phyloP scores from a whole-genome alignment of 192 early-diverging fungal genomes.

The Diversispora eburnea region DNA sequence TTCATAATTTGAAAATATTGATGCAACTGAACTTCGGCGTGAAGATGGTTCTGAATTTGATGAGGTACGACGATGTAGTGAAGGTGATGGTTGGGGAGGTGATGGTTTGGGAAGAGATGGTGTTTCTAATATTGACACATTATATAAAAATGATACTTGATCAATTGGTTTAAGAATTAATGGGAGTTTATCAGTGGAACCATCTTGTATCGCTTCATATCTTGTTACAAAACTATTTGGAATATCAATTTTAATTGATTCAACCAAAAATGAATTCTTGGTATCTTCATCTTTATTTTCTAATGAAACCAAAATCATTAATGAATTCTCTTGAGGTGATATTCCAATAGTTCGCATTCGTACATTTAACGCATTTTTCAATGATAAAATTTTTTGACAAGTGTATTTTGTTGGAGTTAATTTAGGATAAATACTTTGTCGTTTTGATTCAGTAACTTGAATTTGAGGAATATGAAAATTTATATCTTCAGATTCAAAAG shows the following conservation, averaged over 20 bases:
- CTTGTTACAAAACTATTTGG: conserved; percentile 46
- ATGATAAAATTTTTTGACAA: conserved; percentile 38
- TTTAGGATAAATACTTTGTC: conserved; percentile 26
- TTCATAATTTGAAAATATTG: not conserved
- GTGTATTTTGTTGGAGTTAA: conserved; percentile 36
- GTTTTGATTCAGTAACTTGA: conserved; percentile 34
- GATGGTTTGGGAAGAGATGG: conserved; percentile 14
- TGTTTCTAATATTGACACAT: conserved; percentile 52
- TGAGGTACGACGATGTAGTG: not conserved
- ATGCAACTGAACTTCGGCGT: conserved; percentile 7
- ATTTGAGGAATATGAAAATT: conserved; percentile 23
- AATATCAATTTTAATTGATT: conserved; percentile 51
- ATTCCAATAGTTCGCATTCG: conserved; percentile 55
- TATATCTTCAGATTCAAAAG: conserved; percentile 22
- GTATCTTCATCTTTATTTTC: conserved; percentile 50
- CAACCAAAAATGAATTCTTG: conserved; percentile 43
- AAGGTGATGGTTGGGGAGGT: not conserved
- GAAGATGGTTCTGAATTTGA: not conserved
- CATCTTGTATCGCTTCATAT: conserved; percentile 37
- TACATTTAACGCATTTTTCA: conserved; percentile 49
- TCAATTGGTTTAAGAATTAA: conserved; percentile 46
- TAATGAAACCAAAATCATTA: conserved; percentile 61
- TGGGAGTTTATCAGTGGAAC: conserved; percentile 38
- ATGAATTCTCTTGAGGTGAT: conserved; percentile 49
- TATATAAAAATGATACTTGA: conserved; percentile 53